These are phyloP conservation scores for Aspergillus avenaceus DNA, from an alignment of 495 filamentous ascomycete genomes.

Conservation along the genomic window DNA sequence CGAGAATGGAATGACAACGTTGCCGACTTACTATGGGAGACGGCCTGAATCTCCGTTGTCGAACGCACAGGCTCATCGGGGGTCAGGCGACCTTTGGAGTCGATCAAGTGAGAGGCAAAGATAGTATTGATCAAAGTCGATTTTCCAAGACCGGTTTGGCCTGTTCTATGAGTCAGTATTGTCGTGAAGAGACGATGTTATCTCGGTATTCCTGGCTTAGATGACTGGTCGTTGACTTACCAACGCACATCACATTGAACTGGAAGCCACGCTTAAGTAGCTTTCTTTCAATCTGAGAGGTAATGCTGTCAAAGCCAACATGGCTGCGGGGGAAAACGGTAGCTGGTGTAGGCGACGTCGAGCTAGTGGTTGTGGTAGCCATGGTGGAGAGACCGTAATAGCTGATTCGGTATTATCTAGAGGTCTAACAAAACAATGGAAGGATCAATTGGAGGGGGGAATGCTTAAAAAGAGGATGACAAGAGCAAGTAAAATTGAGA, in stretches of 20 bases:
- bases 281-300: conserved; percentile 97
- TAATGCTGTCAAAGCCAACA: conserved; percentile 99
- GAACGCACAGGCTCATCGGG: conserved; percentile 90
- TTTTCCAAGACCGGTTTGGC: conserved; percentile 97
- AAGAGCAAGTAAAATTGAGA: neutral
- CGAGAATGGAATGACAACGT: neutral
- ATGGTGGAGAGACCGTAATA: conserved; percentile 31
- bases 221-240: conserved; percentile 51
- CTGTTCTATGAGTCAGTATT: conserved; percentile 43
- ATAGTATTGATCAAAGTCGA: conserved; percentile 99
- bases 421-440: neutral
- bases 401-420: conserved; percentile 2
- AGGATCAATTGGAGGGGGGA: conserved; percentile 1
- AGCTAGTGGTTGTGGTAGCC: conserved; percentile 48
- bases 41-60: conserved; percentile 96
- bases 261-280: conserved; percentile 99
- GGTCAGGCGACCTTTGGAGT: conserved; percentile 90
- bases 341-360: conserved; percentile 43
- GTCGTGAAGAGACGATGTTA: neutral
- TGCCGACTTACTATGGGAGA: conserved; percentile 71
- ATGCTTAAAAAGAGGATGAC: neutral
- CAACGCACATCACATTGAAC: conserved; percentile 99
- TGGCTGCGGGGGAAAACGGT: conserved; percentile 90
- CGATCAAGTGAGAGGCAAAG: conserved; percentile 98
- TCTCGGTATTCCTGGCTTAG: neutral